Percentiles rank a stretch among this genome's conserved stretches.
Evolutionary conservation across 768 basidiomycete species (phyloP).

Genomic region (Hemileccinum impolitum): DNA sequence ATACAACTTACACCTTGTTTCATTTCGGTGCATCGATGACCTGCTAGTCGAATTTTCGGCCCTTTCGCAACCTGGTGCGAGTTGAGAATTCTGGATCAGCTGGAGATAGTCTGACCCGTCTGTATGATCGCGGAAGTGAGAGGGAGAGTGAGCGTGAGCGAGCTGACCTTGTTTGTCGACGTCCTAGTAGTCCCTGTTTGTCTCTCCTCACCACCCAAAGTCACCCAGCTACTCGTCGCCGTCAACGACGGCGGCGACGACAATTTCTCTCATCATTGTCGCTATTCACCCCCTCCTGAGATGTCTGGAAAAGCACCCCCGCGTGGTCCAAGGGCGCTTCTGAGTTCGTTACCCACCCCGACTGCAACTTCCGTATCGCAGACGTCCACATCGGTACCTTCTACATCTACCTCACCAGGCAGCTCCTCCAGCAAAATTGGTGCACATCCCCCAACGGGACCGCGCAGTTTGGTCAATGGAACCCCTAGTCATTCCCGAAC

Average conservation of each 20-base stretch:
- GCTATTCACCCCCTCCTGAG: constrained; percentile 1
- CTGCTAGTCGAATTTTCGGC: no score
- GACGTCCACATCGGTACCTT: constrained; percentile 32
- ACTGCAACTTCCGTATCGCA: constrained; percentile 25
- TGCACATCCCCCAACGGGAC: constrained; percentile 60
- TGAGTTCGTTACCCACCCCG: constrained; percentile 41
- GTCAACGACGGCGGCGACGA: constrained; percentile 23
- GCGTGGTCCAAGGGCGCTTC: constrained; percentile 66
- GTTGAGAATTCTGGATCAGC: no score
- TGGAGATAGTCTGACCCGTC: no score
- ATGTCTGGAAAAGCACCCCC: constrained; percentile 84
- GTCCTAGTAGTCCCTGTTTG: constrained; percentile 14
- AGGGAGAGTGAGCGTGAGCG: neutral
- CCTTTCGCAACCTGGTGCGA: no score
- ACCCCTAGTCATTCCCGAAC: constrained; percentile 27
- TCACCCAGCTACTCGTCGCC: constrained; percentile 18
- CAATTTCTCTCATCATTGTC: neutral
- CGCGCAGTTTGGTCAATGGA: constrained; percentile 53
- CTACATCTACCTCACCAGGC: constrained; percentile 33
- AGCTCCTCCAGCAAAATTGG: constrained; percentile 42
- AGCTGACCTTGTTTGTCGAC: constrained; percentile 16
- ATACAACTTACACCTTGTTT: no score
- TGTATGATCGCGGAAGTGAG: neutral
- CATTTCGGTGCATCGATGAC: no score
- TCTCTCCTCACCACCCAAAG: constrained; percentile 11